Base-by-base conservation (phyloP, 305 asterid genomes). In the Plantago rigida region DNA sequence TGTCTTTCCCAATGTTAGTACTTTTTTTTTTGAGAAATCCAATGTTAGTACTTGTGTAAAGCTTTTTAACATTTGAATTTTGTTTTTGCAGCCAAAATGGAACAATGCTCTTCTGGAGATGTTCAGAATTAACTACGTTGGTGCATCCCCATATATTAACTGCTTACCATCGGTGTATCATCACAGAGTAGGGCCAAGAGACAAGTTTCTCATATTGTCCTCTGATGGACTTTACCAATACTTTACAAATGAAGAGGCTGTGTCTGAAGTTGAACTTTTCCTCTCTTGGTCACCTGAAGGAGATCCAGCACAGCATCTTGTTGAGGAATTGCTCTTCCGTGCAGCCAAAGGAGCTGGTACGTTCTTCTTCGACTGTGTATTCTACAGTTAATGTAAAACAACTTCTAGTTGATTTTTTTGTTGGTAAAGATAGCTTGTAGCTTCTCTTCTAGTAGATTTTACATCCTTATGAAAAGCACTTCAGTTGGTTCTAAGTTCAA, bases 291-390 rank as follows among this genome's bases (percentile, higher is more conserved):
- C 89, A 11, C 96, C 96, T 0, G 95, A 89, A 41, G 96, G 96
- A 31, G 97, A 89, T 73, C 97, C 97, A 4, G 97, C 97, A 0
- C 97, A 89, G 64, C 95, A 86, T 75, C 83, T 89, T 36, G 85
- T 89, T 1, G 92, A 89, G 70, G 92, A 83, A 60, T 66, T 89
- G 73, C 80, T 89, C n/a, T 84, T 86, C 60, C 97, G 97, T 0
- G 97, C 97, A 15, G 97, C 97, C 8, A 87, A 87, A 74, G 77
- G 83, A 71, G 97, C 97, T 3, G 94, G 95, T 89, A 78, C 15
- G 63, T 60, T n/a, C 41, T 56, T 6, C 13, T 63, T 73, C 36
- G 7, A 45, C 13, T 34, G 22, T 14, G 5, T 22, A 22, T 22
- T 22, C 26, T 22, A 22, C 26, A 22, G 39, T 2, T 3, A 0